Conservation (phyloP, 768 basidiomycete genomes). For the Collybia nuda region DNA sequence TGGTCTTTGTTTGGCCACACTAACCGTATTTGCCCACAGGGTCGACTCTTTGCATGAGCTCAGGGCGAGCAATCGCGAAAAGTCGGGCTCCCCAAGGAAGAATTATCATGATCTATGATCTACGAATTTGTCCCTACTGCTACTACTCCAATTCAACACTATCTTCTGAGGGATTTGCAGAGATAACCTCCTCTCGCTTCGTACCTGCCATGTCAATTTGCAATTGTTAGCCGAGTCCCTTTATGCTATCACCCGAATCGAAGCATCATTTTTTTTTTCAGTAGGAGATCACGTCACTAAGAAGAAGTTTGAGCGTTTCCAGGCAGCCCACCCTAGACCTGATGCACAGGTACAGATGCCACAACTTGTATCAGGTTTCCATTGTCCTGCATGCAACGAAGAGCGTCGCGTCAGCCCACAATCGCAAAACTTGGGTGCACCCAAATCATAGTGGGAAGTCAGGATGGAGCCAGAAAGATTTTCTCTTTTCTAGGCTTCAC, state of each 20-base stretch:
- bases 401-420: no score
- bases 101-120: neutral
- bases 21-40: conserved; percentile 34
- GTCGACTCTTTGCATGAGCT: conserved; percentile 17
- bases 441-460: no score
- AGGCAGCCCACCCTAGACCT: conserved; percentile 7
- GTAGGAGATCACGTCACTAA: conserved; percentile 36
- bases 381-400: no score
- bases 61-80: neutral
- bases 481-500: neutral
- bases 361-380: neutral
- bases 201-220: neutral
- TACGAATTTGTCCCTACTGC: neutral
- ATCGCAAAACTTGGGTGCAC: no score
- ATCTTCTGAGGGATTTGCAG: no score
- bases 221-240: conserved; percentile 16
- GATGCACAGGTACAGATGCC: neutral
- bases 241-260: conserved; percentile 12
- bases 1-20: conserved; percentile 40
- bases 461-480: neutral
- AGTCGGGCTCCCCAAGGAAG: neutral
- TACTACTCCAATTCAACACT: neutral
- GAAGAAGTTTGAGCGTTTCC: conserved; percentile 17
- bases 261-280: conserved; percentile 30
- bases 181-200: no score